Conservation (phyloP, 305 asterid genomes). For the Fraxinus latifolia region DNA sequence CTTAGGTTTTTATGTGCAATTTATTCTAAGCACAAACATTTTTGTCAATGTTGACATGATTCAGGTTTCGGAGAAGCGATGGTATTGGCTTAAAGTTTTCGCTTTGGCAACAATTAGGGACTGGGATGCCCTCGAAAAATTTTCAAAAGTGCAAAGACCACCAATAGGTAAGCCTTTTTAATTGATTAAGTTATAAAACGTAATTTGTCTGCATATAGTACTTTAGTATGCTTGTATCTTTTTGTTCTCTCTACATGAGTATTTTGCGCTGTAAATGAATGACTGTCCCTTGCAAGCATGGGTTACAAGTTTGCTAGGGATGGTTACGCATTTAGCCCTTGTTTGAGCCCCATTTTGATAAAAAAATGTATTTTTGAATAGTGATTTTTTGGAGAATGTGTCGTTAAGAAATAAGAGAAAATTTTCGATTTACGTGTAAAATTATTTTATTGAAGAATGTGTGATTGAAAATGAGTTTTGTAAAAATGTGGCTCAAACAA, state of each 20-base stretch:
- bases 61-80: conserved; percentile 91
- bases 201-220: neutral
- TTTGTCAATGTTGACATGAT: conserved; percentile 24
- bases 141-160: conserved; percentile 84
- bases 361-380: neutral
- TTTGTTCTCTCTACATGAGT: conserved; percentile 9
- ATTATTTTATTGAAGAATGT: too few species aligned
- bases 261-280: neutral
- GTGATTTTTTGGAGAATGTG: neutral
- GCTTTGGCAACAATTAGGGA: conserved; percentile 89
- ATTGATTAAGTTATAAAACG: neutral
- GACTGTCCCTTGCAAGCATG: neutral
- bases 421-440: neutral
- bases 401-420: neutral
- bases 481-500: too few species aligned
- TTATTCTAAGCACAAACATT: conserved; percentile 14
- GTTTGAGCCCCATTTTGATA: neutral
- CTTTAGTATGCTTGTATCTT: neutral
- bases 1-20: conserved; percentile 4
- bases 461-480: neutral
- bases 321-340: neutral
- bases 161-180: conserved; percentile 64
- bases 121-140: conserved; percentile 88
- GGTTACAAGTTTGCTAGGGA: neutral
- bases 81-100: conserved; percentile 97